Base-by-base conservation (phyloP, 1,284 basidiomycete species). In the Naganishia sp. region DNA sequence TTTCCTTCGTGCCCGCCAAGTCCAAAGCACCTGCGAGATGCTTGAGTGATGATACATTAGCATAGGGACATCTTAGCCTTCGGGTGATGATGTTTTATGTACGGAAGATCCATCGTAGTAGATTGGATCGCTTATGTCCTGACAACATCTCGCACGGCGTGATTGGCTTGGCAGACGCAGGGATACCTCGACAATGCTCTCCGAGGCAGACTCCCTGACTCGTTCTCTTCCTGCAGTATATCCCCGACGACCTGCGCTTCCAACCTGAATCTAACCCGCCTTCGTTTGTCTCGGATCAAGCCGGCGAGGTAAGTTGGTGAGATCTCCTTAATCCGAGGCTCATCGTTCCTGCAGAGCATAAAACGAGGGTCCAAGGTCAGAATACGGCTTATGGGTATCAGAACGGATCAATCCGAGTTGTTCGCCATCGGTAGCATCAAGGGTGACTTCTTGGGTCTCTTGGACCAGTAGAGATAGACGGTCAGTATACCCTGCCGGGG, bases 341-440 rank as follows among this genome's bases (percentile, higher is more conserved):
- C 13, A 17, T 39, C 39, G 11, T 25, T 43, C 25, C 25, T 21
- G 25, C n/a, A 61, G 58, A 61, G 64, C 62, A 97, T 95, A 73
- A 91, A 95, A 77, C 96, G 95, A 79, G 92, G 92, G 70, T 91
- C 91, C 0, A 87, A 88, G 67, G 89, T 98, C 42, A 87, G 95
- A 45, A 84, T 98, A 80, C 95, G 97, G 80, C 94, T 99, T 63
- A 94, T 99, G 18, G 95, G 95, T 35, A 96, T 94, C 35, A 87
- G 95, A 74, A 91, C 97, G 9, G 95, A 99, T 76, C 94, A 94
- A 23, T 97, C 93, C 31, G 94, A 98, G 79, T 97, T 99, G 90
- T 94, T 94, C 73, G 91, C 91, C 1, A 94, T 94, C 70, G 92
- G 91, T 15, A 93, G 90, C 3, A 94, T 95, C 78, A 94, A 95